Evolutionary conservation across 192 early-diverging fungal species (phyloP), one percentile per base, ranked within the genome.

Genomic region (Spizellomyces sp.): DNA sequence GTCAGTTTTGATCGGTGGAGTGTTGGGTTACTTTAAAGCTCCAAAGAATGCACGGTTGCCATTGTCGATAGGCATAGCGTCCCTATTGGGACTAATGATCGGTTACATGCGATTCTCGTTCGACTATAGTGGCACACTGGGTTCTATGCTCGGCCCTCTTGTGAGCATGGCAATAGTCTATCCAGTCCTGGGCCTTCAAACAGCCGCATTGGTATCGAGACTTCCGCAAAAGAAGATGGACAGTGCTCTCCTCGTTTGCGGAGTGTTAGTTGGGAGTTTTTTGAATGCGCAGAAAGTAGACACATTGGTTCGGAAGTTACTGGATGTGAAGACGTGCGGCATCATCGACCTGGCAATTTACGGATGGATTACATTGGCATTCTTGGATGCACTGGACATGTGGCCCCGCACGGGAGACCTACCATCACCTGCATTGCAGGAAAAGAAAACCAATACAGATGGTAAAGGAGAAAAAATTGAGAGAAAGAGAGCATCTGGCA

Each of bases 131-230:
- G 64, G 45, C 8, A 36, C 27, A 45, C 58, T 52, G 46, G 68
- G 58, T 14, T 57, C 68, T 36, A 14, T 10, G 0, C 0, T 27
- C 12, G 68, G 68, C 15, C 68, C 68, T 6, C 46, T 61, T 6
- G 5, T 70, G 12, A 70, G 44, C 45, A 70, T 70, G 68, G 12
- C 47, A 14, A 15, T 43, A 10, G 58, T 61, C 46, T 70, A 70
- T 61, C n/a, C 47, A n/a, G 68, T 48, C 44, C 58, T 62, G 14
- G 15, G 21, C 8, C 43, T 58, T 1, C 19, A 61, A 17, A 4
- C 58, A 0, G n/a, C 58, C 0, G 50, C 50, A 54, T 36, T 36
- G 4, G 14, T 19, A 54, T 54, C 50, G 14, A 19, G 12, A 54
- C 17, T 12, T 4, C 14, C 50, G 50, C 50, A 54, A 19, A 19